These are phyloP conservation scores for Amphibolis antarctica DNA, from an alignment of 106 monocot genomes.

Conservation along the genomic window DNA sequence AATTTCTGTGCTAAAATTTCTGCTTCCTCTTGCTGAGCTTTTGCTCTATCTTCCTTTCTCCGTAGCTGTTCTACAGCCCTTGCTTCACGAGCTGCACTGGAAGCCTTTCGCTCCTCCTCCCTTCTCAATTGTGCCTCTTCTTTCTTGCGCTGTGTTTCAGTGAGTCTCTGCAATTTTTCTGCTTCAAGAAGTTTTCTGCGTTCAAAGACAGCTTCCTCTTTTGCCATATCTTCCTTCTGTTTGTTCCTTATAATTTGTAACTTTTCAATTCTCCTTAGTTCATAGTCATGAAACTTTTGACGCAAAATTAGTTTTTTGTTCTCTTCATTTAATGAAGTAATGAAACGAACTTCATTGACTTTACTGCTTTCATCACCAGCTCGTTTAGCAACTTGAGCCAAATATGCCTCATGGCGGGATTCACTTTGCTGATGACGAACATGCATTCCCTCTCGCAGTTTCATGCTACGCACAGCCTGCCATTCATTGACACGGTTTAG, in stretches of 20 bases:
- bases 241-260: slow-evolving; percentile 75
- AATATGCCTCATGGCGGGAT: slow-evolving; percentile 85
- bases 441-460: slow-evolving; percentile 74
- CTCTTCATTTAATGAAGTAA: slow-evolving; percentile 95
- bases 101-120: slow-evolving; percentile 95
- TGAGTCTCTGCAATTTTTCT: slow-evolving; percentile 87
- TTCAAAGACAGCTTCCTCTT: slow-evolving; percentile 91
- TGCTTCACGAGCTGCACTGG: slow-evolving; percentile 94
- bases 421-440: slow-evolving; percentile 81
- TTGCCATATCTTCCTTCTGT: slow-evolving; percentile 85
- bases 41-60: slow-evolving; percentile 77
- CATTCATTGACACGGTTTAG: slow-evolving; percentile 91
- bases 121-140: slow-evolving; percentile 91
- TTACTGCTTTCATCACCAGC: slow-evolving; percentile 99
- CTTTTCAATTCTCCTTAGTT: slow-evolving; percentile 90
- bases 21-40: slow-evolving; percentile 92
- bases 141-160: slow-evolving; percentile 83
- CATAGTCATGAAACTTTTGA: slow-evolving; percentile 89
- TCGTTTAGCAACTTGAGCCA: slow-evolving; percentile 84
- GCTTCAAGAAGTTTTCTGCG: slow-evolving; percentile 96
- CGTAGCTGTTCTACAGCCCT: slow-evolving; percentile 73
- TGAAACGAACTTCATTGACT: slow-evolving; percentile 96
- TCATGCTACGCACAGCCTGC: slow-evolving; percentile 88
- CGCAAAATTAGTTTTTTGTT: slow-evolving; percentile 86
- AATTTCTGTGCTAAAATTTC: slow-evolving; percentile 83